These are phyloP conservation scores for Paracoccidioides brasiliensis DNA, from an alignment of 2,329 filamentous ascomycete genomes.

Conservation along the genomic window DNA sequence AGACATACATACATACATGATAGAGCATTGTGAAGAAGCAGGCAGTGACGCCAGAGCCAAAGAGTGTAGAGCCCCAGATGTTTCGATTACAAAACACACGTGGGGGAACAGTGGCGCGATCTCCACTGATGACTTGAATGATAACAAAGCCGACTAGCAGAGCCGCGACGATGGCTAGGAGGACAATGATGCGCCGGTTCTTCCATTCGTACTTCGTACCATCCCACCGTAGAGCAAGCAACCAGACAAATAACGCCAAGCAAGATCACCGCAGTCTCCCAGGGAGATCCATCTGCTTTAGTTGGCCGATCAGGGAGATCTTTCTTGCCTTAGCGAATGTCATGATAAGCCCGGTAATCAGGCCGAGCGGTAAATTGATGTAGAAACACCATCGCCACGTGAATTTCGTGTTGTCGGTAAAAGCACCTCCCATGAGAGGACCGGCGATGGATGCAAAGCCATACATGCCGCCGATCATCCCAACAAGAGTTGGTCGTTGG, in stretches of 20 bases:
- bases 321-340: conserved; percentile 6
- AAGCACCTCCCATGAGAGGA: conserved; percentile 8
- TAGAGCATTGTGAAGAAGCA: conserved; percentile 1
- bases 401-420: conserved; percentile 2
- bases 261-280: conserved; percentile 7
- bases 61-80: neutral
- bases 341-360: neutral
- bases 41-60: neutral
- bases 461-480: conserved; percentile 10
- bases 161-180: conserved; percentile 9
- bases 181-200: conserved; percentile 11
- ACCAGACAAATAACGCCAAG: conserved; percentile 10
- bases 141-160: neutral
- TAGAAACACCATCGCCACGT: conserved; percentile 7
- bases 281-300: conserved; percentile 8
- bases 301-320: conserved; percentile 2
- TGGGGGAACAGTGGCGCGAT: neutral
- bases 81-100: neutral
- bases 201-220: conserved; percentile 9
- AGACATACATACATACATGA: neutral
- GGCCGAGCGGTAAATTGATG: conserved; percentile 11
- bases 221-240: conserved; percentile 12
- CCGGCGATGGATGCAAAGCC: conserved; percentile 7
- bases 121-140: neutral
- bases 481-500: conserved; percentile 9